Base-by-base conservation (phyloP, 2,329 filamentous ascomycete genomes). In the Xylaria sp. region DNA sequence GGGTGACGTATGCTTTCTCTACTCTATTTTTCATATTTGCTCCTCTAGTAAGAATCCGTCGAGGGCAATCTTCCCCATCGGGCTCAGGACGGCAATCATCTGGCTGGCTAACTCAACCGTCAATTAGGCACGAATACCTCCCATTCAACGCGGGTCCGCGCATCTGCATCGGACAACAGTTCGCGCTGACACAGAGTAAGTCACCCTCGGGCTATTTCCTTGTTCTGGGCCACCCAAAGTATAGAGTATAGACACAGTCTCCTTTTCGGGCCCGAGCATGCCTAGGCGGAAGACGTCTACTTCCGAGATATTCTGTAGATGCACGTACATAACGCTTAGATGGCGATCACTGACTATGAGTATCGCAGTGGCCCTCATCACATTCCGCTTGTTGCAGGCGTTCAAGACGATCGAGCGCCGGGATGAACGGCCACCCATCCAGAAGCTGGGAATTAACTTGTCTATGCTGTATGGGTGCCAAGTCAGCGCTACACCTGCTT, bases 141-240 rank as follows among this genome's bases (percentile, higher is more conserved):
- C 75, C 75, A 0, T 78, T 77, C 64, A 79, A 77, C 58, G 75
- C 74, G 1, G 76, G 75, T 1, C 76, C 77, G 10, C 73, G 76
- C 29, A 77, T 78, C 31, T 79, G 76, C 60, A 73, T 78, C 35
- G 76, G 76, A 9, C 76, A 77, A 63, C 72, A 77, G 57, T 78
- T 75, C 41, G 73, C 73, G 1, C 49, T 74, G 31, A 72, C 72
- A 15, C 70, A 74, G 54, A 66, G 47, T 49, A 49, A 23, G 47
- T 49, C 3, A 33, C 19, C 4, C 23, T 40, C 7, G 10, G 15
- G 5, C 8, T 13, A 13, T n/a, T n/a, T 15, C 8, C 37, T 17
- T n/a, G 37, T 8, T 13, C 15, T 17, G 5, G 37, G 7, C 11
- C 11, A 8, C n/a, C n/a, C n/a, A n/a, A n/a, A n/a, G n/a, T n/a